Evolutionary conservation across 2,329 filamentous ascomycete genomes (phyloP).

Genomic region (Plenodomus biglobosus): DNA sequence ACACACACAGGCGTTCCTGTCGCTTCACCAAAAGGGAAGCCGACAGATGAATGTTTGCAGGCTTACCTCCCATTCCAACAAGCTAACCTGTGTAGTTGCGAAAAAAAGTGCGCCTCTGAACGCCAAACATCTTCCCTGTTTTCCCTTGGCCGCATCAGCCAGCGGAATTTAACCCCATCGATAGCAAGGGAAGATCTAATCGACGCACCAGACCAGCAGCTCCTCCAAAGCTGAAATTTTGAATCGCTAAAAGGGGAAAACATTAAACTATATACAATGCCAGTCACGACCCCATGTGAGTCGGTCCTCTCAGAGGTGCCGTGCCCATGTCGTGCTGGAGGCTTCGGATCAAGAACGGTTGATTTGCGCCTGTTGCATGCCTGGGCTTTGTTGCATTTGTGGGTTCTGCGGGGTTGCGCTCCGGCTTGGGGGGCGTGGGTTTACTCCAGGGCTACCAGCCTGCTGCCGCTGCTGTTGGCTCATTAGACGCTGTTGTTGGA

Average conservation of each 20-base stretch:
- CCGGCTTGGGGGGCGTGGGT: conserved; percentile 36
- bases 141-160: background rate
- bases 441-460: conserved; percentile 37
- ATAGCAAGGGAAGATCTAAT: background rate
- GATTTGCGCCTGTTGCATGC: conserved; percentile 38
- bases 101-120: background rate
- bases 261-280: conserved; percentile 38
- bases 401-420: conserved; percentile 45
- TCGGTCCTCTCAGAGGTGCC: conserved; percentile 19
- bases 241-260: conserved; percentile 17
- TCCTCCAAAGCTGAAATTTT: background rate
- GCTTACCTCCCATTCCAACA: background rate
- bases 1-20: background rate
- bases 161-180: background rate
- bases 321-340: conserved; percentile 5
- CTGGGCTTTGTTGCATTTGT: conserved; percentile 39
- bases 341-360: conserved; percentile 14
- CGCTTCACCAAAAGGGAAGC: conserved; percentile 1
- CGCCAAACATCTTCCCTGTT: background rate
- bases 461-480: conserved; percentile 37
- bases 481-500: conserved; percentile 44
- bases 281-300: conserved; percentile 17
- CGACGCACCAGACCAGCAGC: background rate
- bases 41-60: background rate
- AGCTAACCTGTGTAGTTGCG: background rate